phyloP scores from a whole-genome alignment of 2,329 filamentous ascomycete species.

The Trichophaea hybrida region DNA sequence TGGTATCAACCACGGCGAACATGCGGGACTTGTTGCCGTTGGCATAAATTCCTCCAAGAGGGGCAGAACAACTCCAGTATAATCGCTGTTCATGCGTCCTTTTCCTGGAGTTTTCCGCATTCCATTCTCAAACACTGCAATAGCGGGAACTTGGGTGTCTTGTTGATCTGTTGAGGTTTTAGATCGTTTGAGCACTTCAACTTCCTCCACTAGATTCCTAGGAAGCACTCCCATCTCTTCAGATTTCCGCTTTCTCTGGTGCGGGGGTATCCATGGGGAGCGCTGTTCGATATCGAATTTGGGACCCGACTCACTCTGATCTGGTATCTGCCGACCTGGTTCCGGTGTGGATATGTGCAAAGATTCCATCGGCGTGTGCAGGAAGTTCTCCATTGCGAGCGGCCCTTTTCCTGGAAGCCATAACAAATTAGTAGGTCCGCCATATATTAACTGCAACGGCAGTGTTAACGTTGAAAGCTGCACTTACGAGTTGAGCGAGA shows the following conservation, averaged over 20 bases:
- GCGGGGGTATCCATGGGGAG: background rate
- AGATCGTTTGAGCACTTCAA: background rate
- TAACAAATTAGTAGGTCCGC: too few relatives aligned
- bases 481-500: too few relatives aligned
- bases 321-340: background rate
- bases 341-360: too few relatives aligned
- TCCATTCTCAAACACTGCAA: constrained; percentile 1
- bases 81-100: constrained; percentile 4
- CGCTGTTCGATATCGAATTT: background rate
- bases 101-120: constrained; percentile 1
- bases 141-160: background rate
- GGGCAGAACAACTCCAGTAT: constrained; percentile 2
- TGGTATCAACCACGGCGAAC: background rate
- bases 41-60: background rate
- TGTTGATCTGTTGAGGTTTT: background rate
- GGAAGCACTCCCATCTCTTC: background rate
- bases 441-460: too few relatives aligned
- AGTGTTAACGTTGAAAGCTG: too few relatives aligned
- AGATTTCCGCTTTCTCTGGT: background rate
- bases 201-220: background rate
- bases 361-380: too few relatives aligned
- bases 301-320: background rate
- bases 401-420: too few relatives aligned
- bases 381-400: too few relatives aligned
- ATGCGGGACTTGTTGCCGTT: background rate